Evolutionary conservation across 2,329 filamentous ascomycete species (phyloP).

Genomic region (Microthyrium microscopicum): DNA sequence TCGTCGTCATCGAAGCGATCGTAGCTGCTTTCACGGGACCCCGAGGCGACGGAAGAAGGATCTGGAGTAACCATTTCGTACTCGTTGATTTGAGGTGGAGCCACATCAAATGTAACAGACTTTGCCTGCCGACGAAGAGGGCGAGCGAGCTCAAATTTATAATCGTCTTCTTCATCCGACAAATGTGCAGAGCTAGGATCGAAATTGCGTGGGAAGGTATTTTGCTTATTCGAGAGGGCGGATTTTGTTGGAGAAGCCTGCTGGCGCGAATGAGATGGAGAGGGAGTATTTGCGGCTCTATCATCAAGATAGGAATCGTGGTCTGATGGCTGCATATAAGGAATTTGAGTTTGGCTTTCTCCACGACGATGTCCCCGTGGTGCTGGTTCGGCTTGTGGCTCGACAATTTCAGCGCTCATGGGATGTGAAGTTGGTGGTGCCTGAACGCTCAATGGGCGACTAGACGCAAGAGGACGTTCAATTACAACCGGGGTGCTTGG

Average conservation of each 20-base stretch:
- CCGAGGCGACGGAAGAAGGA: constrained; percentile 77
- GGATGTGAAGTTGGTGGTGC: constrained; percentile 58
- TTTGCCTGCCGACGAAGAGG: constrained; percentile 73
- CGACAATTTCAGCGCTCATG: constrained; percentile 42
- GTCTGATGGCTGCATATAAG: constrained; percentile 40
- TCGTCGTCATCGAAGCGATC: constrained; percentile 40
- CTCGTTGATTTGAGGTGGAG: constrained; percentile 87
- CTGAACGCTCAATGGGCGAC: constrained; percentile 44
- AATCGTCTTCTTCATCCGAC: constrained; percentile 24
- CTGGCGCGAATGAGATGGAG: constrained; percentile 21
- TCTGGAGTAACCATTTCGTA: constrained; percentile 97
- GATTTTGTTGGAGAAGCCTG: constrained; percentile 75
- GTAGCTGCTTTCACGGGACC: constrained; percentile 83
- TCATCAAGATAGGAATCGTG: constrained; percentile 9
- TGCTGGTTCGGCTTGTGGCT: constrained; percentile 36
- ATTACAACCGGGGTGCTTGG: constrained; percentile 59
- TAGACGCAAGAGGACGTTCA: constrained; percentile 61
- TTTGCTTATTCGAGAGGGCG: constrained; percentile 54
- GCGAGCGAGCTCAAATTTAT: constrained; percentile 38
- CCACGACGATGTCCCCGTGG: constrained; percentile 22
- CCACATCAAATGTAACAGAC: constrained; percentile 91
- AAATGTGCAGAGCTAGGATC: constrained; percentile 53
- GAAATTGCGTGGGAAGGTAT: constrained; percentile 42
- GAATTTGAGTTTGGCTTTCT: constrained; percentile 45
- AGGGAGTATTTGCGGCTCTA: constrained; percentile 13